phyloP scores from a whole-genome alignment of 495 filamentous ascomycete species.

The Astrocystis sublimbata region DNA sequence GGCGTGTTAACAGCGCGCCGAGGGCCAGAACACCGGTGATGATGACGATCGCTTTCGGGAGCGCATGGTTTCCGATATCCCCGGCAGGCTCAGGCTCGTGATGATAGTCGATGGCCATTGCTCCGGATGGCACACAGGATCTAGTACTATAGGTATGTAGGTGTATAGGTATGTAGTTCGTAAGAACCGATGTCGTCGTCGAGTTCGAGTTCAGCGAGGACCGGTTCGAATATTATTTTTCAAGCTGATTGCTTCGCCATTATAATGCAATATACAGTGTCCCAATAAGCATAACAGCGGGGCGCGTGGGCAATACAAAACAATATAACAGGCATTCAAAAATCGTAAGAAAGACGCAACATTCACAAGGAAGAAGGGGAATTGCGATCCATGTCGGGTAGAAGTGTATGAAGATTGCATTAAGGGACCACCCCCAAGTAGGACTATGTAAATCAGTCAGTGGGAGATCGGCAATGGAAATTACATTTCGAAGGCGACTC shows the following conservation, averaged over 20 bases:
- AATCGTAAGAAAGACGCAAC: neutral
- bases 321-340: too few relatives aligned
- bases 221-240: too few relatives aligned
- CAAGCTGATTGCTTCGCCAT: conserved; percentile 4
- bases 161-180: too few relatives aligned
- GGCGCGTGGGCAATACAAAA: too few relatives aligned
- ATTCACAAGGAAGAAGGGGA: too few relatives aligned
- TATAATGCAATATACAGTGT: too few relatives aligned
- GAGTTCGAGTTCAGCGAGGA: too few relatives aligned
- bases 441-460: too few relatives aligned
- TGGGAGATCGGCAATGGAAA: neutral
- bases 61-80: conserved; percentile 10
- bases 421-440: too few relatives aligned
- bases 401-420: conserved; percentile 1
- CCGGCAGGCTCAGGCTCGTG: neutral
- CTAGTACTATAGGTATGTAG: too few relatives aligned
- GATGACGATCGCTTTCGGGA: conserved; percentile 9
- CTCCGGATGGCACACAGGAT: too few relatives aligned
- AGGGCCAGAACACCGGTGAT: neutral
- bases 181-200: conserved; percentile 6
- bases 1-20: neutral
- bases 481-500: neutral
- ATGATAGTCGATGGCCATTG: neutral
- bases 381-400: neutral
- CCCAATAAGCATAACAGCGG: too few relatives aligned